phyloP scores from a whole-genome alignment of 1,139 yeast species.

The Saccharomyces hybrid region DNA sequence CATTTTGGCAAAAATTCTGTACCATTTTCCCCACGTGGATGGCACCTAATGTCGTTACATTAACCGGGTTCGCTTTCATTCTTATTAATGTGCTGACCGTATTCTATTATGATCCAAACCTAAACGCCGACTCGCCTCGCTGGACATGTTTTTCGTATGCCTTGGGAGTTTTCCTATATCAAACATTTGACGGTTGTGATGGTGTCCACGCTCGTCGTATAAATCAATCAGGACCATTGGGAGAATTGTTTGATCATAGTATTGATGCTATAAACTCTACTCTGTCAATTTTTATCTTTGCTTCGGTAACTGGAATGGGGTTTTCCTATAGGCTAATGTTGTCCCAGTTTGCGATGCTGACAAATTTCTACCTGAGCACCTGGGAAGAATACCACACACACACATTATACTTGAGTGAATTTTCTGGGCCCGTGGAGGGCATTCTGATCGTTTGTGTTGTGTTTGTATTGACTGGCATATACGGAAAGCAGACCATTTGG shows the following conservation, averaged over 20 bases:
- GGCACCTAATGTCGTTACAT: slow-evolving; percentile 84
- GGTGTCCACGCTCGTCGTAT: slow-evolving; percentile 89
- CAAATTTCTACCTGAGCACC: slow-evolving; percentile 80
- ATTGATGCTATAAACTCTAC: slow-evolving; percentile 88
- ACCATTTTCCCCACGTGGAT: slow-evolving; percentile 68
- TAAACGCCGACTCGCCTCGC: slow-evolving; percentile 51
- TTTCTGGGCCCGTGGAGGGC: slow-evolving; percentile 95
- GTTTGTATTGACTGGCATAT: slow-evolving; percentile 54
- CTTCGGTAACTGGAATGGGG: slow-evolving; percentile 65
- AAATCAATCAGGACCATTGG: slow-evolving; percentile 91
- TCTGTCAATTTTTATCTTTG: slow-evolving; percentile 62
- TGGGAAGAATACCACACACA: slow-evolving; percentile 97
- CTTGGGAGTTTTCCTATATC: slow-evolving; percentile 78
- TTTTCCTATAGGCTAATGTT: slow-evolving; percentile 54
- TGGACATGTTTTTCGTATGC: slow-evolving; percentile 81
- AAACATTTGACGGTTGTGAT: slow-evolving; percentile 93
- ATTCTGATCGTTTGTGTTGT: slow-evolving; percentile 55
- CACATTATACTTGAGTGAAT: slow-evolving; percentile 63
- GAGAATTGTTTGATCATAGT: slow-evolving; percentile 90
- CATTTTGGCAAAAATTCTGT: slow-evolving; percentile 63
- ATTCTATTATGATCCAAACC: slow-evolving; percentile 64
- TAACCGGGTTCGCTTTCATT: slow-evolving; percentile 68
- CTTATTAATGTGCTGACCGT: slow-evolving; percentile 55
- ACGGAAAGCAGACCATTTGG: slow-evolving; percentile 66
- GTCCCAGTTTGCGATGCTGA: slow-evolving; percentile 68